Base-by-base conservation (phyloP, 2,329 filamentous ascomycete species). In the Botryosphaeria agaves region DNA sequence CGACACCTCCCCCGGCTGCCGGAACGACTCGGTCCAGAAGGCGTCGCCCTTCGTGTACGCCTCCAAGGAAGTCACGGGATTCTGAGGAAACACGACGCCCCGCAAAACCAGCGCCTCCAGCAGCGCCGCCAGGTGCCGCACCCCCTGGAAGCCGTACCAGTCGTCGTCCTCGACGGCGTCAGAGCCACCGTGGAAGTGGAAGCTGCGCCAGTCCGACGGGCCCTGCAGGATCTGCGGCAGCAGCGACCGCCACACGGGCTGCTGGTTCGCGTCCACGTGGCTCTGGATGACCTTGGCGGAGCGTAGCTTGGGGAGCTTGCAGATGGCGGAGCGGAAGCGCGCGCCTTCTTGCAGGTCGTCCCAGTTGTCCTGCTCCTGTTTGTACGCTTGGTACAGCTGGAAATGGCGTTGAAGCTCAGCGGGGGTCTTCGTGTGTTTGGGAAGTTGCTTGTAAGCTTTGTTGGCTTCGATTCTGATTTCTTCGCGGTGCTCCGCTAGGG, bases 341-440 rank as follows among this genome's bases (percentile, higher is more conserved):
- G n/a, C 28, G 7, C 12, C 19, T 9, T 16, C 28, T 6, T 25
- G 14, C 12, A 25, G 24, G 14, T 21, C 24, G n/a, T 26, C 29
- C 33, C 33, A 34, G 3, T 28, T 17, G 18, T 34, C 30, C 26
- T 34, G 33, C 26, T 34, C 33, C n/a, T 28, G 18, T 19, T 27
- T 26, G 12, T 27, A 24, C 14, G 14, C n/a, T 16, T 28, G 26
- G 15, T 32, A 34, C 9, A 24, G 17, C 4, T 16, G 9, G n/a
- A 12, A 20, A 30, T 15, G 19, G 23, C 26, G 4, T 20, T 31
- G 26, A 21, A 33, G 28, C 28, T 25, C 8, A 17, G 18, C 11
- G 19, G 15, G 3, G 25, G 18, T 18, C 27, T 19, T n/a, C 19
- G 28, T 23, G 25, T 30, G 14, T 19, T 28, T 5, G 20, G 23